Evolutionary conservation across 1,284 basidiomycete species (phyloP).

Genomic region (Mrakiaceae sp.): DNA sequence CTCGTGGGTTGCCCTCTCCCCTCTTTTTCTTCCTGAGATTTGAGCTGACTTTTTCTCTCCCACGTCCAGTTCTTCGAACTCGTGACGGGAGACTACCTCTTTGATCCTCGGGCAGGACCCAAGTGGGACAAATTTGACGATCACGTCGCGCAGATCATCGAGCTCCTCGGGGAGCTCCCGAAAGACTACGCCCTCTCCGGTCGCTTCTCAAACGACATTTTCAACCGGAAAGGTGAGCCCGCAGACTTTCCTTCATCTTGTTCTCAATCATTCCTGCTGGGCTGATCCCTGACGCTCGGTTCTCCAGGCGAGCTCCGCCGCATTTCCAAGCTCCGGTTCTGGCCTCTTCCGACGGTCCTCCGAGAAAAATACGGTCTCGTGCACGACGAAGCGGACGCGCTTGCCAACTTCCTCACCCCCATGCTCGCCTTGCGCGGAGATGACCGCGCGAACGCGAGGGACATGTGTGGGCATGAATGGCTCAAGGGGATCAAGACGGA

Average conservation of each 20-base stretch:
- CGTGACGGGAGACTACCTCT: slow-evolving; percentile 81
- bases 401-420: slow-evolving; percentile 73
- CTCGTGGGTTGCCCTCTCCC: slow-evolving; percentile 47
- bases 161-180: slow-evolving; percentile 83
- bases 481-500: slow-evolving; percentile 70
- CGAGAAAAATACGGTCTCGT: slow-evolving; percentile 95
- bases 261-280: no score
- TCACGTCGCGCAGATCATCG: slow-evolving; percentile 96
- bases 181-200: slow-evolving; percentile 74
- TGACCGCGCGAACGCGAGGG: slow-evolving; percentile 66
- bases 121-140: slow-evolving; percentile 85
- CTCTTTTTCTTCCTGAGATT: neutral
- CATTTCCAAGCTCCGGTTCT: slow-evolving; percentile 79
- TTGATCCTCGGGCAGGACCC: slow-evolving; percentile 53
- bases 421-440: slow-evolving; percentile 86
- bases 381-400: slow-evolving; percentile 63
- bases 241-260: no score
- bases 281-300: neutral
- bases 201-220: slow-evolving; percentile 89
- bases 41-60: neutral
- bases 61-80: slow-evolving; percentile 66
- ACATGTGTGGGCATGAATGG: slow-evolving; percentile 73
- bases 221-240: slow-evolving; percentile 70
- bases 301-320: slow-evolving; percentile 77
- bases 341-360: slow-evolving; percentile 80